Conservation (phyloP, 495 filamentous ascomycete genomes). For the Trichoderma orchidacearum region DNA sequence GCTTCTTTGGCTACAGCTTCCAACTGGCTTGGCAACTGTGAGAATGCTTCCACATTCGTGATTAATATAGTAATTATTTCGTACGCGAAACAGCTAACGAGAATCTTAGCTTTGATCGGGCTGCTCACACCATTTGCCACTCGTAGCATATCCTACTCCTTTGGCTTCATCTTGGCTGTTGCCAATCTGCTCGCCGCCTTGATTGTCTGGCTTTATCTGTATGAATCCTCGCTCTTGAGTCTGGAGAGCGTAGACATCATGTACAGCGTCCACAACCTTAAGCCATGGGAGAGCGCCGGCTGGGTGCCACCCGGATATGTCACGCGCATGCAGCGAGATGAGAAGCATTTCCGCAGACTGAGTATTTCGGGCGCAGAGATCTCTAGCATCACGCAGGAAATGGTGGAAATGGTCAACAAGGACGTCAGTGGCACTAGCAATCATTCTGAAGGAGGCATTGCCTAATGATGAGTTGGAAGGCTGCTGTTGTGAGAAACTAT, state of each 20-base stretch:
- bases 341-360: slow-evolving; percentile 5
- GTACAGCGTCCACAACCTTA: slow-evolving; percentile 48
- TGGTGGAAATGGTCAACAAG: neutral
- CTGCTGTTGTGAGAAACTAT: no score
- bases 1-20: slow-evolving; percentile 59
- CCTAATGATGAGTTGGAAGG: no score
- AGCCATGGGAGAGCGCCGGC: slow-evolving; percentile 48
- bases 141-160: slow-evolving; percentile 52
- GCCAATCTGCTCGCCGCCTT: slow-evolving; percentile 52
- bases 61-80: neutral
- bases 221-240: slow-evolving; percentile 51
- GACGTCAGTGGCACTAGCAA: neutral
- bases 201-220: slow-evolving; percentile 67
- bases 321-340: slow-evolving; percentile 14
- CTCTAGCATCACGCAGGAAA: neutral
- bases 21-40: slow-evolving; percentile 71
- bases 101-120: slow-evolving; percentile 44
- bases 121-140: slow-evolving; percentile 76
- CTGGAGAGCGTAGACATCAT: slow-evolving; percentile 67
- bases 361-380: neutral
- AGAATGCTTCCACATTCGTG: neutral
- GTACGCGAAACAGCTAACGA: neutral
- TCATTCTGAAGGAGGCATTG: no score
- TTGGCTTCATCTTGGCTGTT: slow-evolving; percentile 69
- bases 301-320: slow-evolving; percentile 41